Evolutionary conservation across 2,329 filamentous ascomycete genomes (phyloP), one percentile per base, ranked within the genome.

Genomic region (Leptographium procerum): DNA sequence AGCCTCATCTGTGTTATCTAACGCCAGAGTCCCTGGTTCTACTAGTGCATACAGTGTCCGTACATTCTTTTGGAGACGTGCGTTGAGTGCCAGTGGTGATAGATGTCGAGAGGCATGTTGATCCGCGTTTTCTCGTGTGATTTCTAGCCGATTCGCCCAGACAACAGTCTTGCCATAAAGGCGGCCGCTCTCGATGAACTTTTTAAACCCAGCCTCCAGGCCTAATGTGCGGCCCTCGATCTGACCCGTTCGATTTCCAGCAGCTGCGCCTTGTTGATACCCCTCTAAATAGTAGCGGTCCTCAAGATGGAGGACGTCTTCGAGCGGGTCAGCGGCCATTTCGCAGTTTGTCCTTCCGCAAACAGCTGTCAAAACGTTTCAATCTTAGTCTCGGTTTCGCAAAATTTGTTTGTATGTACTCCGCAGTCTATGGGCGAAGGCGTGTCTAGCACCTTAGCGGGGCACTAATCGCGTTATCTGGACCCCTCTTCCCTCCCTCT

Each of bases 151-250:
- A 61, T 88, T 87, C 14, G 85, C 84, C 91, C 92, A 97, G n/a
- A 97, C 78, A 28, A 88, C 73, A 16, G 89, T 84, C 66, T 84
- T 86, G 51, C 90, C 89, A 65, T 92, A 86, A 34, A 97, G 72
- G 60, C 80, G 79, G 2, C 92, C 92, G 70, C 90, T 82, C 62
- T 90, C 86, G 48, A 88, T 69, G 67, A 95, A 96, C 73, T 96
- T 97, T 66, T 96, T 89, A 66, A 94, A 97, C 0, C 91, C 92
- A 63, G 91, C 94, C 69, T 95, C 88, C 48, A 97, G 82, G 0
- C 92, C 94, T 68, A 97, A 90, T 24, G 90, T 83, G 56, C 91
- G 88, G 61, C 94, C 94, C 77, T 99, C 94, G 63, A 89, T 84
- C 59, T 86, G 85, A 45, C 94, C 94, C 34, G 89, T 86, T 60